Base-by-base conservation (phyloP, 2,329 filamentous ascomycete genomes). In the Microascus cirrosus region DNA sequence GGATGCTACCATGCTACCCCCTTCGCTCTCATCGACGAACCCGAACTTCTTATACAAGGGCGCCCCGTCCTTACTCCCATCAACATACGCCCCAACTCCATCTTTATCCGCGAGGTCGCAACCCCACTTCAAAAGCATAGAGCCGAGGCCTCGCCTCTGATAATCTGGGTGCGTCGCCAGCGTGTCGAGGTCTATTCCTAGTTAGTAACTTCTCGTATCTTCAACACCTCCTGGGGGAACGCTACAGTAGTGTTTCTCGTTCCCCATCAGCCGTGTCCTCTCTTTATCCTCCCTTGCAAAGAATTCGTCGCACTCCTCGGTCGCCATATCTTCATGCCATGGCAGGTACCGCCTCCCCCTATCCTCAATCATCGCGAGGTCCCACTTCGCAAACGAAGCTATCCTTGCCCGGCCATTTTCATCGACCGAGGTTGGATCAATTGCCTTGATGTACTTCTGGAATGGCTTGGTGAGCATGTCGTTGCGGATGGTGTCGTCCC, bases 111-210 rank as follows among this genome's bases (percentile, higher is more conserved):
- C 65, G 6, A 64, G 57, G 11, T 65, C 60, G 12, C 65, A 66
- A 1, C 65, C 64, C 60, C 63, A 66, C 54, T 58, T 52, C 8
- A 67, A 58, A 1, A 66, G 61, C 62, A 66, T 61, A 2, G 62
- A 65, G 1, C 64, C 64, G 3, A 60, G 61, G 13, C 65, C 65
- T n/a, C 60, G 61, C 2, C 65, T 60, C 42, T 65, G 65, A 13
- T 66, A 66, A 1, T 66, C 63, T 0, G 64, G 65, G 32, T 66
- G 65, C 0, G 65, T 67, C 2, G 55, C 65, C 2, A 67, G 34
- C 0, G 64, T 66, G 42, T 67, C 65, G 1, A 66, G 61, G 55
- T 66, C 65, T 50, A 50, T 3, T 22, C 5, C 7, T 2, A 12
- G 45, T 50, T 22, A 50, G 42, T 22, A n/a, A n/a, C 6, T 20